These are phyloP conservation scores for Litsea cubeba DNA, from an alignment of 164 flowering plant species.

Conservation along the genomic window DNA sequence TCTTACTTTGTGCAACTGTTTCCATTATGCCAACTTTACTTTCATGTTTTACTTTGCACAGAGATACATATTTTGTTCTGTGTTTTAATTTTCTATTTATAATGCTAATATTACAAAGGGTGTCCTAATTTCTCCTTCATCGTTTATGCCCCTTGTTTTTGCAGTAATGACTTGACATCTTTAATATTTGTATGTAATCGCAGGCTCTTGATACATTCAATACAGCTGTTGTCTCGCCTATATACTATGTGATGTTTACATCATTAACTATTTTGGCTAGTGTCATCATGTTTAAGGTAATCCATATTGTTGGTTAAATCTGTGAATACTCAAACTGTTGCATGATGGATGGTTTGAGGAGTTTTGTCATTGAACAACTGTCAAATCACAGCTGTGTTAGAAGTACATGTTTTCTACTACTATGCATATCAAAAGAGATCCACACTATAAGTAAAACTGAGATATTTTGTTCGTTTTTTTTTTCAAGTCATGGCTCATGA, in stretches of 20 bases:
- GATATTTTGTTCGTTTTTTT: too few species aligned
- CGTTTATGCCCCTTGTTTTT: not conserved
- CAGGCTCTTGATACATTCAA: slow-evolving; percentile 94
- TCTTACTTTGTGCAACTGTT: not conserved
- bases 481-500: too few species aligned
- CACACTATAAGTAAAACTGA: too few species aligned
- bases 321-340: not conserved
- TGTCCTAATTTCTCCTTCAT: not conserved
- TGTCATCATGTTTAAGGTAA: slow-evolving; percentile 88
- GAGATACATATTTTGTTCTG: not conserved
- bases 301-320: slow-evolving; percentile 1
- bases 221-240: slow-evolving; percentile 92
- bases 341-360: not conserved
- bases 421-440: too few species aligned
- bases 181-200: slow-evolving; percentile 11
- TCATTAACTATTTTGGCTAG: slow-evolving; percentile 85
- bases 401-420: too few species aligned
- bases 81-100: too few species aligned
- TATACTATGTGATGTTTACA: slow-evolving; percentile 82
- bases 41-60: not conserved
- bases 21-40: not conserved
- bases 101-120: not conserved
- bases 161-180: not conserved
- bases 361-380: too few species aligned
- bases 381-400: too few species aligned